These are phyloP conservation scores for Aquanectria penicillioides DNA, from an alignment of 2,329 filamentous ascomycete genomes.

Conservation along the genomic window DNA sequence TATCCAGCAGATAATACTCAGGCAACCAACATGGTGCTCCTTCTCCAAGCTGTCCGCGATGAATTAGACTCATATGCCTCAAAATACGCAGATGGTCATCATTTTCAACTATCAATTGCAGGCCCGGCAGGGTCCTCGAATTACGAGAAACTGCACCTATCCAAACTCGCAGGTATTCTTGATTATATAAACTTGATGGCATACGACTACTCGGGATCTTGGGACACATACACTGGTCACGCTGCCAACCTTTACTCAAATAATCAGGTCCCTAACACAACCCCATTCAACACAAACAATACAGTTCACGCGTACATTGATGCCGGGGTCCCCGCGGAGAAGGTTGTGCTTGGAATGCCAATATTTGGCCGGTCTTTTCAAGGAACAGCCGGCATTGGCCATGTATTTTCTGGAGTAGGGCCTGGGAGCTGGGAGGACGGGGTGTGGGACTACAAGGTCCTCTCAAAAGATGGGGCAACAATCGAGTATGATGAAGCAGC, in stretches of 20 bases:
- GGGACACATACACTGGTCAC: conserved; percentile 71
- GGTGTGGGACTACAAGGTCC: conserved; percentile 82
- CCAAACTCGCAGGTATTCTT: conserved; percentile 56
- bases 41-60: conserved; percentile 53
- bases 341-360: conserved; percentile 81
- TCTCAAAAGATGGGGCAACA: conserved; percentile 70
- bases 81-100: conserved; percentile 50
- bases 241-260: conserved; percentile 75
- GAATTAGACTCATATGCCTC: conserved; percentile 59
- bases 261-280: conserved; percentile 61
- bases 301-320: conserved; percentile 73
- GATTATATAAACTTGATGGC: conserved; percentile 74
- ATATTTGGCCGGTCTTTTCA: conserved; percentile 79
- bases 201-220: conserved; percentile 78
- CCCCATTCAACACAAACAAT: conserved; percentile 73
- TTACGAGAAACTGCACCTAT: conserved; percentile 59
- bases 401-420: conserved; percentile 65
- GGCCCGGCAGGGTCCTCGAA: conserved; percentile 58
- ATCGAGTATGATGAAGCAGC: conserved; percentile 66
- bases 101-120: conserved; percentile 63
- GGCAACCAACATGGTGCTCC: conserved; percentile 52
- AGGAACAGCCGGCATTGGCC: conserved; percentile 42
- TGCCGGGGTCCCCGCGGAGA: conserved; percentile 67
- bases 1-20: conserved; percentile 49
- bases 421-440: conserved; percentile 77